These are phyloP conservation scores for Aspergillus sergii DNA, from an alignment of 2,329 filamentous ascomycete species.

Conservation along the genomic window DNA sequence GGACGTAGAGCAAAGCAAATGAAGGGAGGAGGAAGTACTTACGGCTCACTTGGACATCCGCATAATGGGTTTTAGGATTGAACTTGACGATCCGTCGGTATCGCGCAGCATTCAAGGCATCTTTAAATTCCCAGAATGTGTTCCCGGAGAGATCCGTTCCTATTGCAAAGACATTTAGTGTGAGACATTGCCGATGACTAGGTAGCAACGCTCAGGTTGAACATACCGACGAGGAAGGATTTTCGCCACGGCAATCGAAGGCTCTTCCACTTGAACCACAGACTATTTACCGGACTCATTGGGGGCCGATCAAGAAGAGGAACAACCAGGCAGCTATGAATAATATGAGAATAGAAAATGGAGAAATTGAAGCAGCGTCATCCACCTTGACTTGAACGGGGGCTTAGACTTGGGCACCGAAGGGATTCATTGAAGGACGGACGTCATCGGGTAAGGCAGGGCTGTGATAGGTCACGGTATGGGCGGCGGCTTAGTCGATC, in stretches of 20 bases:
- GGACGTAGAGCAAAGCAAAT: neutral
- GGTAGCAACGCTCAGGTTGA: neutral
- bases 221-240: slow-evolving; percentile 59
- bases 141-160: slow-evolving; percentile 65
- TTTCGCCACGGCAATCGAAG: slow-evolving; percentile 64
- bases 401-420: neutral
- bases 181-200: slow-evolving; percentile 9
- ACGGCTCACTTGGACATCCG: slow-evolving; percentile 64
- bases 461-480: slow-evolving; percentile 8
- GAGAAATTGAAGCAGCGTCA: neutral
- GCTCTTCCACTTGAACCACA: slow-evolving; percentile 67
- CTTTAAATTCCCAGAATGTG: slow-evolving; percentile 69
- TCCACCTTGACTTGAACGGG: neutral
- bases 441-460: slow-evolving; percentile 7
- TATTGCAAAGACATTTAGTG: slow-evolving; percentile 28
- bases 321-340: slow-evolving; percentile 1
- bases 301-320: slow-evolving; percentile 10
- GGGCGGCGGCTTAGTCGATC: neutral
- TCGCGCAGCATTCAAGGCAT: slow-evolving; percentile 56
- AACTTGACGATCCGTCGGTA: slow-evolving; percentile 63
- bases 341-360: neutral
- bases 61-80: slow-evolving; percentile 54
- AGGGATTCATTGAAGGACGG: neutral
- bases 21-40: slow-evolving; percentile 23
- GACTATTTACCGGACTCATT: slow-evolving; percentile 46